Percentiles rank a stretch among this genome's conserved stretches.
phyloP scores from a whole-genome alignment of 805 yeast genomes.

The Starmerella vitae region DNA sequence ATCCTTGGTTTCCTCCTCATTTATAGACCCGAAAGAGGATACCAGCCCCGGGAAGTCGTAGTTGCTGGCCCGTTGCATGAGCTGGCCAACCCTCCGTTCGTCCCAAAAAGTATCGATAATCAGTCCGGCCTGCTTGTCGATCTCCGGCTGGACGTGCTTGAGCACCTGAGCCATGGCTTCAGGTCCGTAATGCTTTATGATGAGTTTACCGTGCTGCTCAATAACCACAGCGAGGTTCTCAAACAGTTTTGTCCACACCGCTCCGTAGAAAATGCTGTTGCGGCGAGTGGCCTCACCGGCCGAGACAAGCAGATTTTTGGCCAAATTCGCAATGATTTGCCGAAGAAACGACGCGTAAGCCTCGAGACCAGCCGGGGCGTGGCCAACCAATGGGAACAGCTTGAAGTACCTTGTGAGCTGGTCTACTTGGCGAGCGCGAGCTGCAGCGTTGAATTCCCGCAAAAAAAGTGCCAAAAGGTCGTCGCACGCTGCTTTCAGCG shows the following conservation, averaged over 20 bases:
- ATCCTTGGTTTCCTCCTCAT: not conserved
- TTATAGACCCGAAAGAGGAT: slow-evolving; percentile 8
- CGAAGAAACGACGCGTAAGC: slow-evolving; percentile 81
- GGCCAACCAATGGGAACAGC: slow-evolving; percentile 73
- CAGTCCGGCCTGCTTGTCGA: slow-evolving; percentile 84
- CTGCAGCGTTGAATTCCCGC: slow-evolving; percentile 56
- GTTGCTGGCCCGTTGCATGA: slow-evolving; percentile 40
- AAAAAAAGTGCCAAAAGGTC: slow-evolving; percentile 46
- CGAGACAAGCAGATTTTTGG: slow-evolving; percentile 43
- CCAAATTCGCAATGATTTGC: slow-evolving; percentile 65
- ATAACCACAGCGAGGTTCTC: slow-evolving; percentile 76
- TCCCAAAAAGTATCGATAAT: slow-evolving; percentile 80
- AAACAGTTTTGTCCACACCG: slow-evolving; percentile 38
- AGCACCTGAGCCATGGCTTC: slow-evolving; percentile 48
- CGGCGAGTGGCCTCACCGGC: slow-evolving; percentile 16
- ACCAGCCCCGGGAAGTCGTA: slow-evolving; percentile 42
- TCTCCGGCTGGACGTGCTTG: slow-evolving; percentile 64
- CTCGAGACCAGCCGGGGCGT: slow-evolving; percentile 54
- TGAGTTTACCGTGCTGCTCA: slow-evolving; percentile 72
- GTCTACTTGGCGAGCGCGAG: slow-evolving; percentile 49
- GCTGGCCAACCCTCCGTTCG: slow-evolving; percentile 43
- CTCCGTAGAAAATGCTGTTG: slow-evolving; percentile 26
- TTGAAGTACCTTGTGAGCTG: slow-evolving; percentile 67
- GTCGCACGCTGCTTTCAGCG: slow-evolving; percentile 45
- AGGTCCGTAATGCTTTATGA: slow-evolving; percentile 58